phyloP scores from a whole-genome alignment of 805 yeast species.

The Danielia reshetovae region DNA sequence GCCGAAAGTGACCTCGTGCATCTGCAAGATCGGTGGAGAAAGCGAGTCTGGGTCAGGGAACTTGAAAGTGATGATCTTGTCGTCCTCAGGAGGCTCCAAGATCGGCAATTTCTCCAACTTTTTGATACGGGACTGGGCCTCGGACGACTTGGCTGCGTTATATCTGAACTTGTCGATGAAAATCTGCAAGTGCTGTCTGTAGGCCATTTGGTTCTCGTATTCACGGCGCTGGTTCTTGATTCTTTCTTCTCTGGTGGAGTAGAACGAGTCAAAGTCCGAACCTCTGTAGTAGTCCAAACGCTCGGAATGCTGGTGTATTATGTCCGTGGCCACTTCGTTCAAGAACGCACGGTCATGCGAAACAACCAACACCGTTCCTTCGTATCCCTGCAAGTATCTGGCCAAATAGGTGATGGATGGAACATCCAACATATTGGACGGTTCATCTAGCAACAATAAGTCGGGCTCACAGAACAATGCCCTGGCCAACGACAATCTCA shows the following conservation, averaged over 20 bases:
- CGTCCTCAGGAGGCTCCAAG: constrained; percentile 92
- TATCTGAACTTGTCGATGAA: constrained; percentile 96
- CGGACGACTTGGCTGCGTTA: constrained; percentile 96
- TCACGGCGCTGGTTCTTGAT: constrained; percentile 89
- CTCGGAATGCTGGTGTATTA: constrained; percentile 96
- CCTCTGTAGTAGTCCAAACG: constrained; percentile 94
- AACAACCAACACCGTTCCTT: constrained; percentile 89
- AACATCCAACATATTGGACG: constrained; percentile 99
- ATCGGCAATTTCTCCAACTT: constrained; percentile 92
- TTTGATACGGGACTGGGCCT: constrained; percentile 97
- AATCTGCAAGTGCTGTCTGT: constrained; percentile 86
- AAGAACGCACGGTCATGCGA: constrained; percentile 97
- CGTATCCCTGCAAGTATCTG: constrained; percentile 82
- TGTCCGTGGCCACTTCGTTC: constrained; percentile 98
- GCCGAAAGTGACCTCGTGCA: constrained; percentile 84
- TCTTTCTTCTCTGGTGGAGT: constrained; percentile 92
- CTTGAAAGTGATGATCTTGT: constrained; percentile 74
- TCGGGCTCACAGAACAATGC: constrained; percentile 98
- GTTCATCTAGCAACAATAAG: constrained; percentile 90
- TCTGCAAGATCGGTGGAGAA: constrained; percentile 90
- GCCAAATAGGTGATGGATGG: constrained; percentile 95
- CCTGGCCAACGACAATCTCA: constrained; percentile 97
- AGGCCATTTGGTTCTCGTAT: constrained; percentile 96
- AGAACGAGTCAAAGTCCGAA: constrained; percentile 88
- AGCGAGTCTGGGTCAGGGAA: constrained; percentile 94